Evolutionary conservation across 192 early-diverging fungal species (phyloP).

Genomic region (Entrophospora sp.): DNA sequence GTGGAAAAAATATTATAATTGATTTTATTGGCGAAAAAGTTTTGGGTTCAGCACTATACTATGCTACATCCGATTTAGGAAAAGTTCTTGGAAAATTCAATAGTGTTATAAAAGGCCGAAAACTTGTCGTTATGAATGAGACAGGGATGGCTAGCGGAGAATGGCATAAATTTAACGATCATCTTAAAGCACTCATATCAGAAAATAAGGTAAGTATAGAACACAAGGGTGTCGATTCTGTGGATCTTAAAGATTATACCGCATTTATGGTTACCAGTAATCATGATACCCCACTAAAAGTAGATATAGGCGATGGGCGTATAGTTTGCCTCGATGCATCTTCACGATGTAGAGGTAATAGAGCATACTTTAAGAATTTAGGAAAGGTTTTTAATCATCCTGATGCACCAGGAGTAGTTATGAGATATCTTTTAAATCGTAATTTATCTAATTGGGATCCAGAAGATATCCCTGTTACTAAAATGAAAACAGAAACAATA

Average conservation of each 20-base stretch:
- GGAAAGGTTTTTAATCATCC: too few relatives aligned
- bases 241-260: background rate
- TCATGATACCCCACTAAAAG: background rate
- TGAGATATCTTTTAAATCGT: too few relatives aligned
- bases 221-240: background rate
- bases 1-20: slow-evolving; percentile 3
- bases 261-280: background rate
- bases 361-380: too few relatives aligned
- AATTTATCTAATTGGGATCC: too few relatives aligned
- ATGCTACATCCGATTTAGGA: too few relatives aligned
- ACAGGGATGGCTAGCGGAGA: too few relatives aligned
- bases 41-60: background rate
- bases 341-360: background rate
- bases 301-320: background rate
- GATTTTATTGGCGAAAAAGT: too few relatives aligned
- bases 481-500: too few relatives aligned
- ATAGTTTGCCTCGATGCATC: background rate
- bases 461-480: too few relatives aligned
- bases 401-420: too few relatives aligned
- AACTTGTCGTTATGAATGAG: background rate
- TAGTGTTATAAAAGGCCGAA: background rate
- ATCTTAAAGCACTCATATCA: background rate
- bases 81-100: background rate
- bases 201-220: background rate
- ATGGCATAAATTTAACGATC: too few relatives aligned